Percentiles rank a stretch among this genome's conserved stretches.
Conservation (phyloP, 441 rosid species). For the Populus hybrid region DNA sequence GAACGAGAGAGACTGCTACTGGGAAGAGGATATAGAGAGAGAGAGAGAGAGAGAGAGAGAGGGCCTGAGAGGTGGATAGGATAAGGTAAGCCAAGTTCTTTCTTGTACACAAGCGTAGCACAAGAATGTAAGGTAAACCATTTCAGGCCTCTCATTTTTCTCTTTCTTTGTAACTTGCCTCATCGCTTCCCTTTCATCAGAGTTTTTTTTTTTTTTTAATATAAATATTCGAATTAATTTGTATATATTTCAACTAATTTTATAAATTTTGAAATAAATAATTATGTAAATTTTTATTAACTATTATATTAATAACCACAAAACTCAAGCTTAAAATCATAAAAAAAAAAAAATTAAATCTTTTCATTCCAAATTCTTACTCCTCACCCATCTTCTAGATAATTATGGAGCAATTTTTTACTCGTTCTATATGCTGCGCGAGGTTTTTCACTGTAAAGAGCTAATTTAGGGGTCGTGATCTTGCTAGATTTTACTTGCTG, state of each 20-base stretch:
- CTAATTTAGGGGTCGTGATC: neutral
- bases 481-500: neutral
- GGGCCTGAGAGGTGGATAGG: conserved; percentile 44
- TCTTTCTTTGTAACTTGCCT: neutral
- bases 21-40: conserved; percentile 26
- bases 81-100: conserved; percentile 53
- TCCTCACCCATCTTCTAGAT: too few species aligned
- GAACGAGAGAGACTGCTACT: neutral
- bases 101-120: conserved; percentile 24
- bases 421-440: neutral
- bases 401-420: neutral
- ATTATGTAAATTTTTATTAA: too few species aligned
- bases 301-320: too few species aligned
- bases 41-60: neutral
- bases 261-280: too few species aligned
- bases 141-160: conserved; percentile 70
- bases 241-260: too few species aligned
- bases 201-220: too few species aligned
- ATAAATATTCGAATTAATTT: too few species aligned
- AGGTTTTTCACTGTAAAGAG: neutral
- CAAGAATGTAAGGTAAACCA: conserved; percentile 43
- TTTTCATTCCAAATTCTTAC: too few species aligned
- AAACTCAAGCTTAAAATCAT: too few species aligned
- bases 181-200: neutral
- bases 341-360: too few species aligned